A percentile compares a stretch with the other conserved stretches of the same genome.
phyloP scores from a whole-genome alignment of 345 rosid genomes.

The Arabidopsis thaliana region DNA sequence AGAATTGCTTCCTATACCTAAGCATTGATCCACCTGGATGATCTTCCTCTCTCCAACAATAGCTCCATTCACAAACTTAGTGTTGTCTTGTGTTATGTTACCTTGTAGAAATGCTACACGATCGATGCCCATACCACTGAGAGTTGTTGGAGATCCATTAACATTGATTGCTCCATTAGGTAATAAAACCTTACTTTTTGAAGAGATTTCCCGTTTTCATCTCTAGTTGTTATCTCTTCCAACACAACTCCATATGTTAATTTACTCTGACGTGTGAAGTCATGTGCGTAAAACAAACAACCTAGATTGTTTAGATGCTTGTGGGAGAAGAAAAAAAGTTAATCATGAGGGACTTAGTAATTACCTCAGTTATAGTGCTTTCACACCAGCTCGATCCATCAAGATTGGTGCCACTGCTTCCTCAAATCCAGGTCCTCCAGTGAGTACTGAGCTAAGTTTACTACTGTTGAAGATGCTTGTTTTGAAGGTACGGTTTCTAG shows the following conservation, averaged over 20 bases:
- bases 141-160: conserved; percentile 98
- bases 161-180: conserved; percentile 94
- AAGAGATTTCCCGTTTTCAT: conserved; percentile 84
- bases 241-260: conserved; percentile 92
- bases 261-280: conserved; percentile 94
- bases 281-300: conserved; percentile 50
- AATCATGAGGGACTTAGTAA: not conserved
- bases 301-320: not conserved
- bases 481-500: conserved; percentile 79
- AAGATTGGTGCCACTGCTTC: conserved; percentile 91
- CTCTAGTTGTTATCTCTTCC: conserved; percentile 97
- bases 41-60: conserved; percentile 94
- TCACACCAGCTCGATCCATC: conserved; percentile 94
- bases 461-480: conserved; percentile 90
- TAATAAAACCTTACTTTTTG: conserved; percentile 78
- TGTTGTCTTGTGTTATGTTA: conserved; percentile 94
- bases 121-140: conserved; percentile 92
- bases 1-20: conserved; percentile 88
- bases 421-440: conserved; percentile 94
- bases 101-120: conserved; percentile 88
- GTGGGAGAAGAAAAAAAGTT: not conserved
- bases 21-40: conserved; percentile 98
- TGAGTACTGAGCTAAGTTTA: conserved; percentile 93
- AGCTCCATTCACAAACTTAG: conserved; percentile 89
- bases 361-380: conserved; percentile 94